Evolutionary conservation across 1,284 basidiomycete genomes (phyloP).

Genomic region (Boletus semigastroideus): DNA sequence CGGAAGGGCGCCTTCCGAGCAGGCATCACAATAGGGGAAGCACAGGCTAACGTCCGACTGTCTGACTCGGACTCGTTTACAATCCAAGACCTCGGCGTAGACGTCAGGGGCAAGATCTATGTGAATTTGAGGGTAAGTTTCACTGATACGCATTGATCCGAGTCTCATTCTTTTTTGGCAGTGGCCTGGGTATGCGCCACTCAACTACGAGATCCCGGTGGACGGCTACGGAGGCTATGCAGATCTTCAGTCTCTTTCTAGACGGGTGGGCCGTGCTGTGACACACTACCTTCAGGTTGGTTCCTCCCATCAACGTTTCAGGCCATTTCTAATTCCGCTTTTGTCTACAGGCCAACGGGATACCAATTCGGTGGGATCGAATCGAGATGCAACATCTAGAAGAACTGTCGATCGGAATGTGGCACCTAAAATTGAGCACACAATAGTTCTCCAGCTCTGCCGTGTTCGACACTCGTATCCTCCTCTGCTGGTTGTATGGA

Average conservation of each 20-base stretch:
- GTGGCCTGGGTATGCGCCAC: conserved; percentile 71
- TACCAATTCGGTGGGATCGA: conserved; percentile 66
- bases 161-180: conserved; percentile 25
- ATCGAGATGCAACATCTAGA: conserved; percentile 72
- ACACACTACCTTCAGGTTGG: conserved; percentile 72
- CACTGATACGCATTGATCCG: neutral
- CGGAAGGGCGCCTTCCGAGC: conserved; percentile 62
- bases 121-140: conserved; percentile 58
- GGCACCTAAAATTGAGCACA: conserved; percentile 56
- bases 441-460: conserved; percentile 26
- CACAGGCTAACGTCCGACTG: conserved; percentile 61
- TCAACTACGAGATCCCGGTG: conserved; percentile 74
- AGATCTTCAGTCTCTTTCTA: conserved; percentile 63
- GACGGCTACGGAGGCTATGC: conserved; percentile 65
- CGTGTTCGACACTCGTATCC: conserved; percentile 7
- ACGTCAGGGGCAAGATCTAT: conserved; percentile 55
- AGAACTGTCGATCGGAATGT: conserved; percentile 64
- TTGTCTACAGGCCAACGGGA: conserved; percentile 52
- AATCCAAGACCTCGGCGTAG: conserved; percentile 61
- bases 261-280: conserved; percentile 67
- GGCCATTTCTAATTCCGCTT: conserved; percentile 15
- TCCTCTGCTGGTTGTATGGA: conserved; percentile 9
- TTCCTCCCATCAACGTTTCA: conserved; percentile 4
- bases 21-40: conserved; percentile 69
- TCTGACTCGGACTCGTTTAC: conserved; percentile 60